Evolutionary conservation across 1,284 basidiomycete genomes (phyloP), one percentile per base, ranked within the genome.

Genomic region (Tylopilus orsonianus): DNA sequence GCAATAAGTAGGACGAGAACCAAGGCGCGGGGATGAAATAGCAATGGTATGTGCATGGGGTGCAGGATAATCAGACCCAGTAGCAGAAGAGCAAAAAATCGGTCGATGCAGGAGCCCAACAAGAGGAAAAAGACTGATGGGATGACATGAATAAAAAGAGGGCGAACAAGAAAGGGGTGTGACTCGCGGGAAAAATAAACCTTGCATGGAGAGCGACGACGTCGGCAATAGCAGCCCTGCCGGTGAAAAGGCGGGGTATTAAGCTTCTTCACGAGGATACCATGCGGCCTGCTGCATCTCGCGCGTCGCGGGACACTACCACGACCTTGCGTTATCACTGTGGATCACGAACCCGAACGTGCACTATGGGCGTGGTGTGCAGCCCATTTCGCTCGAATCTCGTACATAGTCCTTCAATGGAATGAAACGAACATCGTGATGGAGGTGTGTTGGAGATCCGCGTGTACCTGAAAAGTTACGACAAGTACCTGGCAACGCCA

Each of bases 1-100:
- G 39, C 34, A 44, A 66, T 37, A 18, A 55, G n/a, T 63, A 63
- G 10, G 9, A 50, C n/a, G 60, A 71, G 48, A 27, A 50, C 44
- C 66, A 45, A 33, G 58, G 49, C 32, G 46, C 34, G 8, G 48
- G 41, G 35, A 46, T 10, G n/a, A 37, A 45, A 30, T 2, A 41
- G 36, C 14, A 37, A 14, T 9, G 18, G 37, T 8, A 27, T 29
- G 16, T 23, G 46, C 52, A 63, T 58, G 32, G 7, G 24, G 30
- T 20, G 27, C 5, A 20, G 37, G 10, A n/a, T 10, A 18, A 23
- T n/a, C 12, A n/a, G 4, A 26, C n/a, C 24, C 12, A 9, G 14
- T 14, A 9, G 29, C 8, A 7, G 29, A 13, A 13, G 10, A 23
- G 9, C 29, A 30, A 5, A 29, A 38, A 33, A 7, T 5, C 20